Evolutionary conservation across 1,284 basidiomycete species (phyloP), one percentile per base, ranked within the genome.

Genomic region (Gymnopus androsaceus): DNA sequence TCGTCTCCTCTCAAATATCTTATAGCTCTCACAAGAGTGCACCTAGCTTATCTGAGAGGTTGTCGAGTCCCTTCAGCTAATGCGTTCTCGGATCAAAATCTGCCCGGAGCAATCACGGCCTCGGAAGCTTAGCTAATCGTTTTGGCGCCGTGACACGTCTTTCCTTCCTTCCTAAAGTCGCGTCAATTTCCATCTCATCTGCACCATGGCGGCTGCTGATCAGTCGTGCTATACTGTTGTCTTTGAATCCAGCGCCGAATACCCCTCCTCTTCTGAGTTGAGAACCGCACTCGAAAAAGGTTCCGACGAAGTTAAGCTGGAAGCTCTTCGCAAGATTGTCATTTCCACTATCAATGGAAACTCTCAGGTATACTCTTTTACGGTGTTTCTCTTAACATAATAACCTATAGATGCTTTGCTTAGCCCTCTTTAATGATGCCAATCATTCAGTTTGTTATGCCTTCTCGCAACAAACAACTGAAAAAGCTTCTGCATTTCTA

Each of bases 401-500:
- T 25, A 41, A 14, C 34, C 44, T 52, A 47, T 17, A 11, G 51
- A 51, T 34, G 25, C 56, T 27, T 66, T 12, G 58, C 63, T 31
- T 72, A 97, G 90, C 93, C 95, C 19, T 78, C 85, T 48, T 75
- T 98, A 51, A 84, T 99, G 73, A 99, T 99, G 96, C 94, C 95
- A 17, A 91, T 99, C 73, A 98, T 99, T 65, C 97, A 99, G 83
- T 98, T 89, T 77, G 90, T 95, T 54, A 81, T 99, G 79, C 97
- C 97, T 23, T 94, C 90, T 59, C 88, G 89, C 70, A 95, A 92
- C 79, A 99, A 99, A 80, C 89, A 92, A 65, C 86, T 99, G 70
- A 99, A 99, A 84, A 99, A 99, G 81, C 79, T 98, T 68, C 81
- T 98, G 37, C 95, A 98, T 75, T 98, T 98, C 73, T 99, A 99